These are phyloP conservation scores for Russula sp. DNA, from an alignment of 768 basidiomycete genomes.

Conservation along the genomic window DNA sequence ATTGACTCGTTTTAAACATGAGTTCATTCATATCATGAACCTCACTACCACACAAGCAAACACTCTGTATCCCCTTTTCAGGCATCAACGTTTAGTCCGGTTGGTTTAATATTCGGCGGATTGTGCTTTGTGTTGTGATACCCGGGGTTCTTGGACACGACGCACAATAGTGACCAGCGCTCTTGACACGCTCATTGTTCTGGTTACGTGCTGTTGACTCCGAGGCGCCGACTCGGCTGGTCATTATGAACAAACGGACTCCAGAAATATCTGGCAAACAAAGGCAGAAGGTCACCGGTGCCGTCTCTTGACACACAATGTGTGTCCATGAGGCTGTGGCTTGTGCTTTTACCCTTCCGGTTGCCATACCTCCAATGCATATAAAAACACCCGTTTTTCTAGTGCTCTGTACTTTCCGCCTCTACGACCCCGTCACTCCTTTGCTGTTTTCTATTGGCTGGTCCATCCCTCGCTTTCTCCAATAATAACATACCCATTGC, in stretches of 20 bases:
- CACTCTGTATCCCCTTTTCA: too few relatives aligned
- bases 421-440: neutral
- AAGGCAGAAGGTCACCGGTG: neutral
- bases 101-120: neutral
- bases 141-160: neutral
- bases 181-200: neutral
- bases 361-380: neutral
- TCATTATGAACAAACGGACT: neutral
- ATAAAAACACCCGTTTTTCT: slow-evolving; percentile 2
- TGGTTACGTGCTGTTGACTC: neutral
- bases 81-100: neutral
- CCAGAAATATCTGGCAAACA: neutral
- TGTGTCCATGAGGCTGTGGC: neutral
- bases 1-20: too few relatives aligned
- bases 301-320: neutral
- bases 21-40: too few relatives aligned
- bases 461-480: slow-evolving; percentile 11
- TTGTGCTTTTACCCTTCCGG: neutral
- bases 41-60: too few relatives aligned
- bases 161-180: neutral
- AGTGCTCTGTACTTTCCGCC: neutral
- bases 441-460: slow-evolving; percentile 11
- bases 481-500: slow-evolving; percentile 61
- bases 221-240: neutral
- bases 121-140: neutral